Evolutionary conservation across 164 flowering plant species (phyloP).

Genomic region (Nymphaea thermarum): DNA sequence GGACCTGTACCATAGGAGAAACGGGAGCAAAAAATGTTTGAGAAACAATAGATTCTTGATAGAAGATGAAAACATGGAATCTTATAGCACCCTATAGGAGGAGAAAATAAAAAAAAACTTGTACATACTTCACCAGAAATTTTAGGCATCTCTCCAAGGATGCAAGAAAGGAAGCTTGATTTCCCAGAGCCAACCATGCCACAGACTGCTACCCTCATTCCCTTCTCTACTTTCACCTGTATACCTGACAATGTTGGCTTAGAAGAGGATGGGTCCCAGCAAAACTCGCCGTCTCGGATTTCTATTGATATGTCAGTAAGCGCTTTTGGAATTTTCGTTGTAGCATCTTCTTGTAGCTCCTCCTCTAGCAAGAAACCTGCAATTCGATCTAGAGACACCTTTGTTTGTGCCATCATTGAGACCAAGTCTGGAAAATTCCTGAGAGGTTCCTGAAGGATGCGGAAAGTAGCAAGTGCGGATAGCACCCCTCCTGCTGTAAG

Average conservation of each 20-base stretch:
- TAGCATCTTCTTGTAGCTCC: constrained; percentile 84
- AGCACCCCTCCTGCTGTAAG: constrained; percentile 94
- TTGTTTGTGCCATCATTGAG: constrained; percentile 96
- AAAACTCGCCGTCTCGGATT: constrained; percentile 62
- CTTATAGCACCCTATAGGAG: not conserved
- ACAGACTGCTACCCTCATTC: constrained; percentile 94
- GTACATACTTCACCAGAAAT: constrained; percentile 74
- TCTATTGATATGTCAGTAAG: constrained; percentile 54
- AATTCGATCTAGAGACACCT: constrained; percentile 89
- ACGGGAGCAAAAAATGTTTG: not conserved
- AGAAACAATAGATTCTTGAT: not conserved
- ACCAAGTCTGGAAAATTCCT: constrained; percentile 94
- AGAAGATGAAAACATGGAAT: not conserved
- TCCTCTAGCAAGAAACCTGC: constrained; percentile 74
- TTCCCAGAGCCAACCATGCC: constrained; percentile 96
- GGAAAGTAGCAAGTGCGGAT: constrained; percentile 92
- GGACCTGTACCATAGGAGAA: constrained; percentile 34
- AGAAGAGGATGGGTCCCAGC: constrained; percentile 78
- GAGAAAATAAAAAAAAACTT: not conserved
- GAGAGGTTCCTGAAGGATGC: constrained; percentile 94
- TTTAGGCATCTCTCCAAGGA: constrained; percentile 97
- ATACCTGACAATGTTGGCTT: constrained; percentile 61
- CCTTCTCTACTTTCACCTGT: constrained; percentile 58
- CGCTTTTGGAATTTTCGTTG: constrained; percentile 57
- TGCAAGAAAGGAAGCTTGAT: constrained; percentile 90